Percentiles rank a stretch among this genome's conserved stretches.
Evolutionary conservation across 1,284 basidiomycete species (phyloP).

Genomic region (Ustilago nuda): DNA sequence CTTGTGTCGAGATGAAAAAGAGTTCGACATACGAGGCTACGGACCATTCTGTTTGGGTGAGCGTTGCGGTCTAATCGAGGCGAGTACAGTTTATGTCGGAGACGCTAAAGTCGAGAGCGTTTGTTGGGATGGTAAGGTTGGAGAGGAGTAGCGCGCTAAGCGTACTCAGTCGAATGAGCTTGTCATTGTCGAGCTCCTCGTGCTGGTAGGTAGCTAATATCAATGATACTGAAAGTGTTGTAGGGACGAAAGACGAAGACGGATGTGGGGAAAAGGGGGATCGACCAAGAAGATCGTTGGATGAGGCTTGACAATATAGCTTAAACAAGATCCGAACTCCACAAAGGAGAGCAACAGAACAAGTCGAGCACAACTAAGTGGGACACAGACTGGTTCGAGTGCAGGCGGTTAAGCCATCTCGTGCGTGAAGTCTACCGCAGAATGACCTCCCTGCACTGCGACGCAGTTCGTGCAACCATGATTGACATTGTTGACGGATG

Average conservation of each 20-base stretch:
- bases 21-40: slow-evolving; percentile 27
- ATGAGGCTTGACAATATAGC: slow-evolving; percentile 9
- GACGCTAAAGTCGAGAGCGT: slow-evolving; percentile 23
- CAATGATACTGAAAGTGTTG: background rate
- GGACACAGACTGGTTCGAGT: background rate
- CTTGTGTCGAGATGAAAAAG: slow-evolving; percentile 17
- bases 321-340: background rate
- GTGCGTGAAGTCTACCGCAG: background rate
- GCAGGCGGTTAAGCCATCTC: background rate
- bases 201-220: background rate
- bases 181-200: slow-evolving; percentile 2
- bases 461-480: background rate
- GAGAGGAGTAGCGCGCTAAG: slow-evolving; percentile 8
- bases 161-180: background rate
- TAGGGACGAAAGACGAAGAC: background rate
- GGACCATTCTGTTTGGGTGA: slow-evolving; percentile 31
- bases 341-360: background rate
- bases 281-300: background rate
- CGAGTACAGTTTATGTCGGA: slow-evolving; percentile 22
- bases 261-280: background rate
- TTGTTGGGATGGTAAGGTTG: background rate
- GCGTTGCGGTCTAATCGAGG: slow-evolving; percentile 18
- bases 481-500: background rate
- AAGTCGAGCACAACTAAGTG: background rate
- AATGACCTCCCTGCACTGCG: background rate